Percentiles rank a stretch among this genome's conserved stretches.
Conservation (phyloP, 2,329 filamentous ascomycete genomes). For the Pseudocercospora macadamiae region DNA sequence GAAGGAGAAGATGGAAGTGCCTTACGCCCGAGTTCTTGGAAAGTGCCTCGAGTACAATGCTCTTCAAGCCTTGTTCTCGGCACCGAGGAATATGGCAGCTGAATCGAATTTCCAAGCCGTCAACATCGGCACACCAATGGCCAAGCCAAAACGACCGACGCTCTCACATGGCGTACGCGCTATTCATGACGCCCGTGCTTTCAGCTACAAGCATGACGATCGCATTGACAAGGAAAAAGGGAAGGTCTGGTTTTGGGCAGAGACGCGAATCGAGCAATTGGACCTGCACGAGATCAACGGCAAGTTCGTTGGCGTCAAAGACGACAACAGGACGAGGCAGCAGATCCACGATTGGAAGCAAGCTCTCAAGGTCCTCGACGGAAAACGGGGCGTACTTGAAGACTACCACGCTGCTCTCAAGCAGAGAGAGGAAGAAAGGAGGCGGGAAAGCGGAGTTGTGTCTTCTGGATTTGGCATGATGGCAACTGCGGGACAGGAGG, state of each 20-base stretch:
- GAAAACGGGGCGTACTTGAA: constrained; percentile 30
- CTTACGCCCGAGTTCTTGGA: constrained; percentile 57
- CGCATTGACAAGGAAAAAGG: constrained; percentile 47
- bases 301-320: constrained; percentile 24
- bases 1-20: constrained; percentile 46
- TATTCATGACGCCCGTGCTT: constrained; percentile 51
- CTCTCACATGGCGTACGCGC: constrained; percentile 48
- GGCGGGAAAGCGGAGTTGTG: constrained; percentile 9
- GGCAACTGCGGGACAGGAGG: constrained; percentile 10
- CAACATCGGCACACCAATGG: constrained; percentile 14
- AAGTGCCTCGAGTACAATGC: constrained; percentile 58
- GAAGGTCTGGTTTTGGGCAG: constrained; percentile 61
- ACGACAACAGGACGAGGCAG: constrained; percentile 21
- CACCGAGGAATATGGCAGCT: constrained; percentile 23
- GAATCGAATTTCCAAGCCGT: constrained; percentile 22
- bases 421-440: constrained; percentile 22
- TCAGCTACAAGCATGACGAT: constrained; percentile 49
- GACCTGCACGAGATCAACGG: constrained; percentile 46
- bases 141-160: constrained; percentile 11
- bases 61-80: constrained; percentile 49
- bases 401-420: constrained; percentile 31
- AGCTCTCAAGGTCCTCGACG: constrained; percentile 34
- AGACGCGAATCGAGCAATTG: constrained; percentile 59
- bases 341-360: constrained; percentile 32
- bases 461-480: constrained; percentile 21